Percentiles rank a stretch among this genome's conserved stretches.
Conservation (phyloP, 2,329 filamentous ascomycete species). For the Trematosphaeria pertusa region DNA sequence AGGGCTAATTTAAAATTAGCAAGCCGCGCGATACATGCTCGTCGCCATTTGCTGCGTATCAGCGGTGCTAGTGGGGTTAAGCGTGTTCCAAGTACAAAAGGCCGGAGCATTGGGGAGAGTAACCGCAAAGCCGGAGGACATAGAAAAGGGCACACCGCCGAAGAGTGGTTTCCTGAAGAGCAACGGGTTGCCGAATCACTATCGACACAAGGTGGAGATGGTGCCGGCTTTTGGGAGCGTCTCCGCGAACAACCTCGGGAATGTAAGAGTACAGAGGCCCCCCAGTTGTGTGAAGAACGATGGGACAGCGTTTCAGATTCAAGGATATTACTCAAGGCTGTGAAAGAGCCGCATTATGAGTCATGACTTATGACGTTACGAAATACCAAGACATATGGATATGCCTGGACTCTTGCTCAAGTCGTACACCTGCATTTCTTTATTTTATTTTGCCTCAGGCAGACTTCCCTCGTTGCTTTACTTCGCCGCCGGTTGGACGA, state of each 20-base stretch:
- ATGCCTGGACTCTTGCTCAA: background rate
- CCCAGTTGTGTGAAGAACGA: background rate
- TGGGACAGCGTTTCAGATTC: background rate
- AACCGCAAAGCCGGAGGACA: background rate
- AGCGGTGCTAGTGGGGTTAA: slow-evolving; percentile 5
- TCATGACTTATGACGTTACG: background rate
- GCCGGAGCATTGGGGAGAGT: slow-evolving; percentile 4
- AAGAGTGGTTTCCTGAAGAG: background rate
- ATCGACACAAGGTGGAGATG: background rate
- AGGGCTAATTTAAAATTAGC: background rate
- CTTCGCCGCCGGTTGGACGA: slow-evolving; percentile 35
- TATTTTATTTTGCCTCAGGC: too few species aligned
- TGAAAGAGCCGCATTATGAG: background rate
- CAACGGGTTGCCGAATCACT: background rate
- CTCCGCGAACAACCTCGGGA: background rate
- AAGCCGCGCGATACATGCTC: slow-evolving; percentile 3
- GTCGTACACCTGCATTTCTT: too few species aligned
- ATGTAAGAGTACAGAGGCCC: background rate
- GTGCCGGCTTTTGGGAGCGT: background rate
- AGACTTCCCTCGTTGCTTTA: slow-evolving; percentile 12
- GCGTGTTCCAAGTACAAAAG: slow-evolving; percentile 7
- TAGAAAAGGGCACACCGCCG: background rate
- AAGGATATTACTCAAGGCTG: slow-evolving; percentile 4
- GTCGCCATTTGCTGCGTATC: slow-evolving; percentile 6
- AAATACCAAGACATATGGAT: background rate